Evolutionary conservation across 345 rosid genomes (phyloP), one percentile per base, ranked within the genome.

Genomic region (Carallia pectinifolia): DNA sequence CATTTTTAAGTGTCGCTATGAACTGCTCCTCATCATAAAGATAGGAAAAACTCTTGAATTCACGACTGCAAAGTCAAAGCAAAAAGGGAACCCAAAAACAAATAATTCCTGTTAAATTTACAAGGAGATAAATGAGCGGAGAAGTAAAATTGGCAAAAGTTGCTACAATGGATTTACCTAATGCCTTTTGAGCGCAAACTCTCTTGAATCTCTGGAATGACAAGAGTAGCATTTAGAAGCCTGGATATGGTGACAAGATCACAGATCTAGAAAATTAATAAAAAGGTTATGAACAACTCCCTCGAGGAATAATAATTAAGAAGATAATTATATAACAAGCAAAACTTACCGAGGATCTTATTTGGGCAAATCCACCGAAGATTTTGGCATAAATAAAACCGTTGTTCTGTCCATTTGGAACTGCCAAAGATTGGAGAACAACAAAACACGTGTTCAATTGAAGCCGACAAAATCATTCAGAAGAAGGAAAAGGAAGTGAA

Each of bases 221-320:
- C 89, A 82, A 96, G 99, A 72, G 99, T 96, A 85, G 98, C 99
- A 89, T 96, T 96, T 75, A 96, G 79, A 83, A 96, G 99, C 93
- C 98, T 92, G 87, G 99, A 85, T 83, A 96, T 86, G 85, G 93
- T 85, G 84, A 96, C 99, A 88, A 96, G 98, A 90, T 96, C 99
- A 85, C 98, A 92, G 77, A 96, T 88, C 98, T 96, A 90, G 88
- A 88, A 83, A 90, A 85, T 80, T 82, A 82, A 81, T 84, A 88
- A 79, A 79, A 71, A 77, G 10, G 79, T 80, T 52, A 75, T 30
- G 58, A 60, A 69, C 67, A 60, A 69, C 67, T 73, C 53, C 58
- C 77, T 39, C 27, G 13, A 72, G 38, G 65, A 71, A 58, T 61
- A 33, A 34, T 19, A 64, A 18, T 34, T 53, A 17, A 62, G 34